Evolutionary conservation across 129 eudicot species (phyloP).

Genomic region (Apium graveolens): DNA sequence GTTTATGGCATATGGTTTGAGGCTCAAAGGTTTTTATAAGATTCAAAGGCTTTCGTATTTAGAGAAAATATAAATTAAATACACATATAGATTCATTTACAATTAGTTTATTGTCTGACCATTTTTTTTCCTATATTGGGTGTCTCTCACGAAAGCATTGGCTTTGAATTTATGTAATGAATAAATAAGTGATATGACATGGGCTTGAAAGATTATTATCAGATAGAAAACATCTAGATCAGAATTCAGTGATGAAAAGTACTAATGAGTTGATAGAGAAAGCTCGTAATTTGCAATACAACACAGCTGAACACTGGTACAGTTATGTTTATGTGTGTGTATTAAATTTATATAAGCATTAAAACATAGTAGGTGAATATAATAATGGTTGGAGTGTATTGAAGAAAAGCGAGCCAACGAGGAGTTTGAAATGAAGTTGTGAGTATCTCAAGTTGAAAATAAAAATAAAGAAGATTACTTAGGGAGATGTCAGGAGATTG

Average conservation of each 20-base stretch:
- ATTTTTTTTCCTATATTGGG: too few species aligned
- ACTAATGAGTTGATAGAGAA: conserved; percentile 14
- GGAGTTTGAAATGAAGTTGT: neutral
- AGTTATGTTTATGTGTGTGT: conserved; percentile 3
- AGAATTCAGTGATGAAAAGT: conserved; percentile 8
- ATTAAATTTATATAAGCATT: conserved; percentile 16
- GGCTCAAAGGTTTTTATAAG: too few species aligned
- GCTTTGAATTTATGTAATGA: neutral
- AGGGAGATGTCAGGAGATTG: conserved; percentile 14
- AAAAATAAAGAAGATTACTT: conserved; percentile 16
- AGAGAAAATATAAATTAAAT: too few species aligned
- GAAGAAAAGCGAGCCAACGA: neutral
- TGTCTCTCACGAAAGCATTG: neutral
- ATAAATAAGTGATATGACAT: conserved; percentile 3
- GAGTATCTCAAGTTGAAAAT: conserved; percentile 7
- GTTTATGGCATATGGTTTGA: too few species aligned
- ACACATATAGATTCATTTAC: too few species aligned
- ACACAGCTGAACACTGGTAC: conserved; percentile 11
- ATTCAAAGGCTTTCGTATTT: too few species aligned
- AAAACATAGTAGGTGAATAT: conserved; percentile 5
- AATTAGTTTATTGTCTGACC: too few species aligned
- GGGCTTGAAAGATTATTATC: conserved; percentile 27
- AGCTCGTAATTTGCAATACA: conserved; percentile 20
- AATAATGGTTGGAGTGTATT: conserved; percentile 12
- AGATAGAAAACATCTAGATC: conserved; percentile 3